Evolutionary conservation across 2,329 filamentous ascomycete genomes (phyloP), one percentile per base, ranked within the genome.

Genomic region (Pseudogymnoascus sp.): DNA sequence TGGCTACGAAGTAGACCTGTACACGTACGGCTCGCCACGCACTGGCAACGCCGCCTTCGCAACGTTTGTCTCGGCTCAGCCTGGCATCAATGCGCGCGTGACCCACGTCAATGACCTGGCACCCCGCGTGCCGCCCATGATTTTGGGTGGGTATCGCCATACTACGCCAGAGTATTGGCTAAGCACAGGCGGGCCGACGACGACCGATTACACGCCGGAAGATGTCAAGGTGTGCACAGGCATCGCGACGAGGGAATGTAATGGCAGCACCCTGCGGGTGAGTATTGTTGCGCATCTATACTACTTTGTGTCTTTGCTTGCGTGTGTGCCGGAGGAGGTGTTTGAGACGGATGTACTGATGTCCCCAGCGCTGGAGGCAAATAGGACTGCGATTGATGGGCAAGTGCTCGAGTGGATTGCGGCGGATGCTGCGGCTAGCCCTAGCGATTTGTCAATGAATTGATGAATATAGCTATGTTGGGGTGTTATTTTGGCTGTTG

Each of bases 11-110:
- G 85, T 92, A 2, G 66, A 80, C 12, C 85, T 96, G 40, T 97
- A 93, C 4, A 97, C 94, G 0, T 99, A 96, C 74, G 94, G 94
- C 8, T 91, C 97, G 74, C 94, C 94, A 18, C 79, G 83, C 40
- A 74, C 86, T 18, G 85, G 86, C 12, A 88, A 88, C 69, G 67
- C 71, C 2, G 76, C 72, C 15, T 79, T 88, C 62, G 79, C 78
- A 60, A 70, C 76, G 60, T 86, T 79, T 69, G 75, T 89, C 64
- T 79, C 78, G 5, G 67, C 67, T 58, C 83, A 87, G 67, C 81
- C 81, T 2, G 77, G 78, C 60, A 68, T 68, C 60, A 80, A 83
- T 65, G 87, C 79, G 74, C 85, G 88, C 65, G 77, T 89, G 60
- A 90, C 88, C 1, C 87, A 91, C 73, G 74, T 74, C 31, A 75